phyloP scores from a whole-genome alignment of 78 protist species.

The Isochrysis galbana region DNA sequence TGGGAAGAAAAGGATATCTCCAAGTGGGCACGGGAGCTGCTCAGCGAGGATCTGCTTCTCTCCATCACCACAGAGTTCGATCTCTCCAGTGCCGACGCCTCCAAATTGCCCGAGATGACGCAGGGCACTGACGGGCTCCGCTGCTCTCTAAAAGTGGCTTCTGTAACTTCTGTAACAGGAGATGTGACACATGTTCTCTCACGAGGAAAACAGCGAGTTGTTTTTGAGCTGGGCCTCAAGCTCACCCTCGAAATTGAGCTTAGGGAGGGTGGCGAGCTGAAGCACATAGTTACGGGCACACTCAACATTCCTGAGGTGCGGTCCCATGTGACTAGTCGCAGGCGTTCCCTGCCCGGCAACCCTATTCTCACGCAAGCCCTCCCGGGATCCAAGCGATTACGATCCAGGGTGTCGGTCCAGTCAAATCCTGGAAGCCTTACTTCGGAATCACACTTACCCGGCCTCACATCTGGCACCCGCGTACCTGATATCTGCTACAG shows the following conservation, averaged over 20 bases:
- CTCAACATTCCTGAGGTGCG: background rate
- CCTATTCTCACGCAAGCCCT: no score
- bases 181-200: background rate
- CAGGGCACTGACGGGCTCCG: background rate
- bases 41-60: background rate
- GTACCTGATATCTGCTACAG: no score
- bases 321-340: no score
- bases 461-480: no score
- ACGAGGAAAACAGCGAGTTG: background rate
- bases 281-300: background rate
- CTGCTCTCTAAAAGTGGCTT: background rate
- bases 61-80: background rate
- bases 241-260: background rate
- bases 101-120: background rate
- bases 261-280: background rate
- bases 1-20: background rate
- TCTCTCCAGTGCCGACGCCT: background rate
- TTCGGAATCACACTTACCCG: no score
- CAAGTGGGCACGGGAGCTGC: constrained; percentile 7
- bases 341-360: no score
- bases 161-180: background rate
- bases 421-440: no score
- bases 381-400: no score
- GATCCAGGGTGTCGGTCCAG: no score
- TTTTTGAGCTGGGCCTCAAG: background rate